phyloP scores from a whole-genome alignment of 2,329 filamentous ascomycete species.

The Blastomyces parvus region DNA sequence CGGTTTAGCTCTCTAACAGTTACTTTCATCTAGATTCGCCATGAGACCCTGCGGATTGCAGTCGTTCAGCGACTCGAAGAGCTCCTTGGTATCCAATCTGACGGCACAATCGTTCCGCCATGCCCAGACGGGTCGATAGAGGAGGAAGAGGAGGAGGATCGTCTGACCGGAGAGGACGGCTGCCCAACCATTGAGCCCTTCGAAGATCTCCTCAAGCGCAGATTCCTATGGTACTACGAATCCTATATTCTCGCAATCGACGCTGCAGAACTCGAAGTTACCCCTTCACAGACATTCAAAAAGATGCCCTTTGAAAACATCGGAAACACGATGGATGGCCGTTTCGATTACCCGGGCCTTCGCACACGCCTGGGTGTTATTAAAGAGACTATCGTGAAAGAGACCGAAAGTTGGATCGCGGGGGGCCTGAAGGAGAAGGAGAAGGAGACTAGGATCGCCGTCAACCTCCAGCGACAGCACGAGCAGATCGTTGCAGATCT shows the following conservation, averaged over 20 bases:
- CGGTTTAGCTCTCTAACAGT: not conserved
- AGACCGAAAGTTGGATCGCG: conserved; percentile 60
- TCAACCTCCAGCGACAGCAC: conserved; percentile 73
- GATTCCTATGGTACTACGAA: conserved; percentile 94
- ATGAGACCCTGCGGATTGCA: conserved; percentile 78
- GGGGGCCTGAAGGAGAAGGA: conserved; percentile 56
- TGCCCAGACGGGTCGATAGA: conserved; percentile 23
- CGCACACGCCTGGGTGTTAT: conserved; percentile 59
- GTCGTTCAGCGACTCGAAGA: conserved; percentile 78
- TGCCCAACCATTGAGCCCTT: conserved; percentile 68
- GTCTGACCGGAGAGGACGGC: conserved; percentile 37
- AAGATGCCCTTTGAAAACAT: conserved; percentile 78
- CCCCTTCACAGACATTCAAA: conserved; percentile 56
- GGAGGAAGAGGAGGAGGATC: conserved; percentile 33
- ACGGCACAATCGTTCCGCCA: conserved; percentile 36
- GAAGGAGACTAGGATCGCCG: conserved; percentile 64
- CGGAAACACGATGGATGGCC: conserved; percentile 75
- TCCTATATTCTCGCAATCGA: conserved; percentile 67
- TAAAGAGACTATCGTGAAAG: conserved; percentile 59
- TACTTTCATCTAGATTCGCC: conserved; percentile 56
- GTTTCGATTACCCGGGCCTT: conserved; percentile 70
- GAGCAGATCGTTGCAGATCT: conserved; percentile 71
- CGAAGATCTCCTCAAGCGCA: conserved; percentile 77
- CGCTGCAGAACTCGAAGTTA: conserved; percentile 52
- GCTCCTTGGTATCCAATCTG: conserved; percentile 56